phyloP scores from a whole-genome alignment of 1,139 yeast genomes.

The Blastobotrys persicus region DNA sequence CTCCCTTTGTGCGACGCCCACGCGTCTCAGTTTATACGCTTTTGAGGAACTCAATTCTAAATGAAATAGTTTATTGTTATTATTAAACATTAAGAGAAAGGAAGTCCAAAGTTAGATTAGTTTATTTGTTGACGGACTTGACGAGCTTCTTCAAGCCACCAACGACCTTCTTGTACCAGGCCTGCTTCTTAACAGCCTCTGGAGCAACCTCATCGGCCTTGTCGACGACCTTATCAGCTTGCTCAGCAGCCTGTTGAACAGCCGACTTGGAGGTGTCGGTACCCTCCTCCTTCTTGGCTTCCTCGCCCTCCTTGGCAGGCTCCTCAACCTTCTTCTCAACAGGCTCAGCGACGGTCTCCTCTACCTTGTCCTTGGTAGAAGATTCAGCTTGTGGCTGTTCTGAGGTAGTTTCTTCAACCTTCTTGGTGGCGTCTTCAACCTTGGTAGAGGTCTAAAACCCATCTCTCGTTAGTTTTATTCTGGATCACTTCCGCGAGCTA shows the following conservation, averaged over 20 bases:
- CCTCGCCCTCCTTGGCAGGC: constrained; percentile 18
- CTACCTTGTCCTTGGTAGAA: constrained; percentile 22
- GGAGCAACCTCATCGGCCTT: constrained; percentile 25
- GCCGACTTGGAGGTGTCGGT: constrained; percentile 22
- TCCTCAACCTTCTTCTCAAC: constrained; percentile 18
- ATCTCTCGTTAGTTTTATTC: neutral
- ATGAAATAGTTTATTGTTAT: constrained; percentile 3
- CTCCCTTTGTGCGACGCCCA: neutral
- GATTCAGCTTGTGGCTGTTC: constrained; percentile 26
- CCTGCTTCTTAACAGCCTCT: constrained; percentile 43
- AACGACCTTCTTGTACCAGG: constrained; percentile 50
- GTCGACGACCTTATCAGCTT: constrained; percentile 25
- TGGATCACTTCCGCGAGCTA: too few relatives aligned
- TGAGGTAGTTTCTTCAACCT: constrained; percentile 25
- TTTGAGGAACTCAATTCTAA: too few relatives aligned
- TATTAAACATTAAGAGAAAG: constrained; percentile 11
- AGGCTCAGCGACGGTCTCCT: constrained; percentile 20
- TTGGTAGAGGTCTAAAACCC: constrained; percentile 1
- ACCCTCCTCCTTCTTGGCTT: constrained; percentile 23
- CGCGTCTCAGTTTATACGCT: too few relatives aligned
- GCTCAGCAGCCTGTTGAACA: constrained; percentile 23
- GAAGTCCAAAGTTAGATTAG: constrained; percentile 12
- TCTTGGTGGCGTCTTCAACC: constrained; percentile 15
- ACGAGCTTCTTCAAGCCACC: constrained; percentile 49
- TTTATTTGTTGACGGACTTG: constrained; percentile 40